Evolutionary conservation across 2,329 filamentous ascomycete genomes (phyloP), one percentile per base, ranked within the genome.

Genomic region (Apiospora hydei): DNA sequence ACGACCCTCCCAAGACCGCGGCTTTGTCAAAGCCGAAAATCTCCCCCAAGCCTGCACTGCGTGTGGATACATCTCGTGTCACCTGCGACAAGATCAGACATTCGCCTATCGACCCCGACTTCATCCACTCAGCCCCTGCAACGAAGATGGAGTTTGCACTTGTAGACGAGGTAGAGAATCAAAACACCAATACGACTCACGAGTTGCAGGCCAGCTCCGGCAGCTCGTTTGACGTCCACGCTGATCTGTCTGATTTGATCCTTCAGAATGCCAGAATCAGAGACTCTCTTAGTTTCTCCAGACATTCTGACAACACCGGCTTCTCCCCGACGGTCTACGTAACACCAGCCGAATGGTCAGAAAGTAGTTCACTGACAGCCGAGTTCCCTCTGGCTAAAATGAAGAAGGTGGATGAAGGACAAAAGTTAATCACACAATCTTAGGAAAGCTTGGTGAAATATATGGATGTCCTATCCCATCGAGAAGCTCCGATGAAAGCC

Each of bases 41-140:
- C 13, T 72, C 77, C 8, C 61, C 51, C 10, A 73, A 77, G 34
- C 73, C 75, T n/a, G 71, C 77, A 26, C 67, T 74, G 11, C 69
- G 46, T 13, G 57, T 76, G 24, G 72, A 76, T 57, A 75, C 73
- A n/a, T 11, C 70, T 21, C 18, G 74, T 3, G 73, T 75, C 14
- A 74, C 75, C 34, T 47, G 71, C 3, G 69, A 61, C 72, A 49
- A 44, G 16, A 49, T 57, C 49, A 72, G 34, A 46, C 51, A 76
- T 34, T 69, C 74, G 0, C 74, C 75, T 8, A 51, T 80, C 18
- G 76, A 77, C 38, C 72, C 76, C 1, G 77, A 78, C 24, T 76
- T 78, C 18, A 80, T 79, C 47, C 71, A 76, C 49, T 80, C 79
- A 4, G 78, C 79, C 1, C 79, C 79, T 18, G 73, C 78, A 79